Evolutionary conservation across 495 filamentous ascomycete genomes (phyloP).

Genomic region (Staphylotrichum longicolle): DNA sequence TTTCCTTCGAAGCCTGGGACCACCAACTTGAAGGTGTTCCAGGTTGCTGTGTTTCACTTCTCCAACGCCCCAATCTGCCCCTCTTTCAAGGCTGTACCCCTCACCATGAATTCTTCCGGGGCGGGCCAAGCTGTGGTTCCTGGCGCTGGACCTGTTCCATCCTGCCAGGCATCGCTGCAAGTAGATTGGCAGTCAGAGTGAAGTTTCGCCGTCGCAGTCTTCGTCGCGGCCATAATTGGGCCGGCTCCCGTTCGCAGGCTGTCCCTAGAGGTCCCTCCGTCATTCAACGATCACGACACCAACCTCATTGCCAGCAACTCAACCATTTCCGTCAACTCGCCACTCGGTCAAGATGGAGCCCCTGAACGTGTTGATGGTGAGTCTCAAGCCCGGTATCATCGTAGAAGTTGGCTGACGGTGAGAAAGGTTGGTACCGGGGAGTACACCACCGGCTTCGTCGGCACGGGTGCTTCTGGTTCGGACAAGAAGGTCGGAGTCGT

Average conservation of each 20-base stretch:
- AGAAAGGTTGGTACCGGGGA: slow-evolving; percentile 81
- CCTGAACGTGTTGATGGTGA: slow-evolving; percentile 84
- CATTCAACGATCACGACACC: not conserved
- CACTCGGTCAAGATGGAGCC: slow-evolving; percentile 58
- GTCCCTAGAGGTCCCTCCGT: not conserved
- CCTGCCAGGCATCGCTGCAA: not conserved
- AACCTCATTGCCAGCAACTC: not conserved
- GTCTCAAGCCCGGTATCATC: slow-evolving; percentile 16
- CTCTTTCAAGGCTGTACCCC: slow-evolving; percentile 13
- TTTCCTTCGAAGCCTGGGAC: no score
- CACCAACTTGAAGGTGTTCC: no score
- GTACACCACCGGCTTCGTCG: slow-evolving; percentile 91
- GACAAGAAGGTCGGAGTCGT: slow-evolving; percentile 96
- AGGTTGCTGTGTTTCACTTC: not conserved
- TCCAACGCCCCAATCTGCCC: slow-evolving; percentile 19
- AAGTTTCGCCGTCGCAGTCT: not conserved
- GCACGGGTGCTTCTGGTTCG: slow-evolving; percentile 69
- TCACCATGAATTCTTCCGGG: slow-evolving; percentile 17
- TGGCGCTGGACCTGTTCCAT: not conserved
- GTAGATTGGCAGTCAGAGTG: slow-evolving; percentile 6
- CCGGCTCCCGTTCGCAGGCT: not conserved
- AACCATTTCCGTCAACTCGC: not conserved
- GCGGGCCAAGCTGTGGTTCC: slow-evolving; percentile 6
- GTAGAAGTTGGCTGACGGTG: slow-evolving; percentile 17
- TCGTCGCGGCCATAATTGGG: slow-evolving; percentile 1